Percentiles rank a stretch among this genome's conserved stretches.
Evolutionary conservation across 2,329 filamentous ascomycete species (phyloP).

Genomic region (Dendrostoma leiphaemia): DNA sequence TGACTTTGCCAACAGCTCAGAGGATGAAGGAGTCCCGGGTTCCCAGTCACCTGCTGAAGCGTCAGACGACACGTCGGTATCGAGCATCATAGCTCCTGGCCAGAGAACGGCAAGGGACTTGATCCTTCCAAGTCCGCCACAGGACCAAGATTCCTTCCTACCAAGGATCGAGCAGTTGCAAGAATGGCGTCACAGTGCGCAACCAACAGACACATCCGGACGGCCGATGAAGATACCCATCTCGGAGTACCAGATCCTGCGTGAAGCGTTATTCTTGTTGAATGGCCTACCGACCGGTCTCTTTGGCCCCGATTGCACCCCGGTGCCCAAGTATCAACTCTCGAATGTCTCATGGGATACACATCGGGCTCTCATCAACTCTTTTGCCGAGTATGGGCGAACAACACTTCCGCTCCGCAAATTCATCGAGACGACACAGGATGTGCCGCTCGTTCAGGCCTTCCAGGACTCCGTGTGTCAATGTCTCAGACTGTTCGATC

Average conservation of each 20-base stretch:
- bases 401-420: slow-evolving; percentile 44
- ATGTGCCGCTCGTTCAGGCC: slow-evolving; percentile 63
- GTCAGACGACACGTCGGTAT: slow-evolving; percentile 27
- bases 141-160: slow-evolving; percentile 31
- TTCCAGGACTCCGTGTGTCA: slow-evolving; percentile 64
- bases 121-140: slow-evolving; percentile 28
- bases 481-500: slow-evolving; percentile 58
- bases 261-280: slow-evolving; percentile 84
- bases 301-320: slow-evolving; percentile 49
- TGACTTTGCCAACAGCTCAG: slow-evolving; percentile 66
- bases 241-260: slow-evolving; percentile 69
- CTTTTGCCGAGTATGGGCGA: slow-evolving; percentile 46
- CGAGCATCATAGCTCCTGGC: slow-evolving; percentile 26
- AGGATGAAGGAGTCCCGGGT: slow-evolving; percentile 48
- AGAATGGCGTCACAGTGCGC: slow-evolving; percentile 39
- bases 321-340: slow-evolving; percentile 43
- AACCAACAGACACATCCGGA: slow-evolving; percentile 28
- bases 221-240: slow-evolving; percentile 44
- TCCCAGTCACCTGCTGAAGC: slow-evolving; percentile 31
- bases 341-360: slow-evolving; percentile 48
- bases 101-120: slow-evolving; percentile 30
- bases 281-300: slow-evolving; percentile 73
- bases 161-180: slow-evolving; percentile 40
- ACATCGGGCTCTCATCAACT: slow-evolving; percentile 45
- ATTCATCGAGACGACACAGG: slow-evolving; percentile 43